Evolutionary conservation across 768 basidiomycete species (phyloP), one percentile per base, ranked within the genome.

Genomic region (Kwoniella botswanensis): DNA sequence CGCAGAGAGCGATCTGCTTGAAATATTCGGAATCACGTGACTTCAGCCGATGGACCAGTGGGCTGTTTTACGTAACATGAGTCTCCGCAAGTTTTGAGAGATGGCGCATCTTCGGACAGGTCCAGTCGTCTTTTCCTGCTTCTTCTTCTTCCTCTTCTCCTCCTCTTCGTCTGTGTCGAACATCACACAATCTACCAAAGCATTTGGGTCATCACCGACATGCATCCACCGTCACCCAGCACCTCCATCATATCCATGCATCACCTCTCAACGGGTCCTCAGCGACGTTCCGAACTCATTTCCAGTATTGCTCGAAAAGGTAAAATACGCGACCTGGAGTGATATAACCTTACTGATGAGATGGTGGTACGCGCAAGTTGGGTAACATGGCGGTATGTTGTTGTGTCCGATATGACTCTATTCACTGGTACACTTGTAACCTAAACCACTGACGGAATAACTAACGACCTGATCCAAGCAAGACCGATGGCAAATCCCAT

Each of bases 301-400:
- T 50, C 9, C 46, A 50, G 17, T 18, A 50, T 50, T 50, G 18
- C 46, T 50, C 13, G 12, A 12, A 50, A 18, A 50, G 46, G 46
- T 2, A 50, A 50, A 50, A 18, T 50, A 15, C 46, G 46, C 46
- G 13, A 50, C 29, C 42, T 15, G 24, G 57, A 58, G 22, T 68
- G 67, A 68, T 62, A 68, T 68, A 62, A 55, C 67, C 58, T 54
- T 68, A 68, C 54, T 56, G 67, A 68, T 44, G 50, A 18, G 63
- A 54, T 53, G 17, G 29, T 55, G n/a, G 11, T 53, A 65, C 24
- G 53, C 63, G 62, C 4, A 50, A 50, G 46, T 15, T 50, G 35
- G 35, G 46, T 50, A 15, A 50, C 46, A 50, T 50, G 46, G 46
- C 46, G 46, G 54, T 55, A 55, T 55, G 54, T 55, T 24, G 46